phyloP scores from a whole-genome alignment of 2,329 filamentous ascomycete species.

The Sporothrix pseudoabietina region DNA sequence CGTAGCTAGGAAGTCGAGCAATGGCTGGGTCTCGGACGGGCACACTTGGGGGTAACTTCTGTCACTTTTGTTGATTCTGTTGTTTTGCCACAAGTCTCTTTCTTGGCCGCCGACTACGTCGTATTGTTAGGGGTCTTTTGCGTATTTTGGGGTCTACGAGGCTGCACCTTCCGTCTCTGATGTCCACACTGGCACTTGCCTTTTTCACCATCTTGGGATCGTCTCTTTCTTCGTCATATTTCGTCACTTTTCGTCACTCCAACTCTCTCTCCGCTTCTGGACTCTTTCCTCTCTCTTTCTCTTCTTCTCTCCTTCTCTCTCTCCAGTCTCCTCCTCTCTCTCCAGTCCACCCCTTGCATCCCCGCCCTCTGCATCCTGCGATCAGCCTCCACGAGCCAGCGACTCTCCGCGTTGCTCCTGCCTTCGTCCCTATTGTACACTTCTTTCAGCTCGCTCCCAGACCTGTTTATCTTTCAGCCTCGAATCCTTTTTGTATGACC shows the following conservation, averaged over 20 bases:
- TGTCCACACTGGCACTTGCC: background rate
- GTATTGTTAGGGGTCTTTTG: background rate
- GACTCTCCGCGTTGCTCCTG: background rate
- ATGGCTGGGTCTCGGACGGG: background rate
- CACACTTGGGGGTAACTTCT: background rate
- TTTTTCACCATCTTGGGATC: background rate
- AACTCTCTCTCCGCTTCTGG: background rate
- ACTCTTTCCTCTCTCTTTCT: background rate
- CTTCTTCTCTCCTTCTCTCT: background rate
- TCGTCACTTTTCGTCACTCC: background rate
- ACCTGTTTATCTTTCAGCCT: background rate
- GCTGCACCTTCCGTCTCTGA: background rate
- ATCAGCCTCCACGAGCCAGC: background rate
- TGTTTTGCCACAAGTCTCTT: background rate
- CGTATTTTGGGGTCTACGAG: background rate
- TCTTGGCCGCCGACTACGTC: background rate
- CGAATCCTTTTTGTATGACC: background rate
- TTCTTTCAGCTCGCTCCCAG: background rate
- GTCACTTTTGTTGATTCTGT: slow-evolving; percentile 7
- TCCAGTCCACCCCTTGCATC: background rate
- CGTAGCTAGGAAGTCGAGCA: background rate
- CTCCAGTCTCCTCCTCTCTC: background rate
- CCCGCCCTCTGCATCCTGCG: background rate
- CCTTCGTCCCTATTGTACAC: background rate
- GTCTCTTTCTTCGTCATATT: background rate